These are phyloP conservation scores for Pisolithus sp. DNA, from an alignment of 768 basidiomycete species.

Conservation along the genomic window DNA sequence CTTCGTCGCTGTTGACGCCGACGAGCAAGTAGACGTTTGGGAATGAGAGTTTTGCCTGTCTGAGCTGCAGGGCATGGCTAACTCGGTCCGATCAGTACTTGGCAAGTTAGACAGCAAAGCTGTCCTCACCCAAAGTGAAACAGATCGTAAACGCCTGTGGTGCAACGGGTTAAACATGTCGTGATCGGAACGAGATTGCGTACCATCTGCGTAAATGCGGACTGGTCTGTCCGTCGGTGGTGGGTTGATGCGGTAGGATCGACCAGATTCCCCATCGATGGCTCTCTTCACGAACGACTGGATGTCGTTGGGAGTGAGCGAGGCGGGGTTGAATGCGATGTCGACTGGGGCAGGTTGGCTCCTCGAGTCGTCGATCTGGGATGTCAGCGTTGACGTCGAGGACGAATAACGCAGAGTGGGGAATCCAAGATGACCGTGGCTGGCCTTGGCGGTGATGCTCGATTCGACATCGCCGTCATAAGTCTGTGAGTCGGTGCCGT, in stretches of 20 bases:
- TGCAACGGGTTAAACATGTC: conserved; percentile 1
- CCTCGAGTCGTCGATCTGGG: conserved; percentile 28
- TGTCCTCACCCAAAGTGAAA: conserved; percentile 85
- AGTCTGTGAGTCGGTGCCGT: conserved; percentile 77
- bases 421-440: conserved; percentile 22
- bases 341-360: conserved; percentile 1
- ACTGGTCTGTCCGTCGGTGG: conserved; percentile 78
- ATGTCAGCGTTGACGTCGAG: conserved; percentile 48
- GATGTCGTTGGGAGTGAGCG: conserved; percentile 70
- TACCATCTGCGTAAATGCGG: conserved; percentile 91
- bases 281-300: conserved; percentile 69
- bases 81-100: conserved; percentile 4
- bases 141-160: conserved; percentile 86
- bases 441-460: conserved; percentile 53
- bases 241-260: conserved; percentile 78
- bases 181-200: too few relatives aligned
- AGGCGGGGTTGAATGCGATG: conserved; percentile 54
- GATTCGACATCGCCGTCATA: conserved; percentile 89
- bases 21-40: conserved; percentile 84
- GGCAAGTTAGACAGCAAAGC: background rate
- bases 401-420: conserved; percentile 35
- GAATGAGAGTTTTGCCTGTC: conserved; percentile 94
- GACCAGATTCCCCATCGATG: conserved; percentile 59
- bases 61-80: conserved; percentile 91
- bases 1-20: conserved; percentile 89